Conservation (phyloP, 768 basidiomycete species). For the Collybiopsis luxurians region DNA sequence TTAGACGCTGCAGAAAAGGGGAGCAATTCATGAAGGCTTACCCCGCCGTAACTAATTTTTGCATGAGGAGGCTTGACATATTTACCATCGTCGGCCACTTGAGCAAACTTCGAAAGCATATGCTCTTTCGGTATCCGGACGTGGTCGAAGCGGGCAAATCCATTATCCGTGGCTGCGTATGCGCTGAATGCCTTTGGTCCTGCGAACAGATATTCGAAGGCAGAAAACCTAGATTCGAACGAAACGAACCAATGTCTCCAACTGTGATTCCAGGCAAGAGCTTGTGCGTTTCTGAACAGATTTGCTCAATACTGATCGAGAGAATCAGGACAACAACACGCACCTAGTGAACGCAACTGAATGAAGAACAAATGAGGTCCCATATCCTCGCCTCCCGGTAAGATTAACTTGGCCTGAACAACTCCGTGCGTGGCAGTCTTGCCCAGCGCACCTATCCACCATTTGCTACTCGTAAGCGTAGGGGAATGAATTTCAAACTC, state of each 20-base stretch:
- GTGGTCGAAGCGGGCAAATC: constrained; percentile 63
- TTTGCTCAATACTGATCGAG: not conserved
- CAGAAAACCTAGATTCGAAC: not conserved
- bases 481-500: constrained; percentile 80
- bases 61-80: constrained; percentile 70
- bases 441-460: constrained; percentile 78
- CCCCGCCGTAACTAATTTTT: constrained; percentile 75
- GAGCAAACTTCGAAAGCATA: constrained; percentile 76
- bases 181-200: constrained; percentile 60
- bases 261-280: constrained; percentile 58
- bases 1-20: not conserved
- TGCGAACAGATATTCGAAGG: constrained; percentile 15
- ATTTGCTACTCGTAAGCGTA: constrained; percentile 71
- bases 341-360: constrained; percentile 63
- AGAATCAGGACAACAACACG: constrained; percentile 7
- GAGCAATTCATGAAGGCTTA: constrained; percentile 28
- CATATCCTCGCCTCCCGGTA: constrained; percentile 55
- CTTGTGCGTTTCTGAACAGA: constrained; percentile 50
- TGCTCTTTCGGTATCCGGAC: constrained; percentile 65
- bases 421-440: constrained; percentile 75
- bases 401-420: constrained; percentile 70
- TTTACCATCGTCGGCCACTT: constrained; percentile 59
- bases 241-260: constrained; percentile 62
- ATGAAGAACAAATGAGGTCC: constrained; percentile 79
- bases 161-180: constrained; percentile 55